Conservation (phyloP, 1,284 basidiomycete species). For the Microbotryum lychnidis-dioicae region DNA sequence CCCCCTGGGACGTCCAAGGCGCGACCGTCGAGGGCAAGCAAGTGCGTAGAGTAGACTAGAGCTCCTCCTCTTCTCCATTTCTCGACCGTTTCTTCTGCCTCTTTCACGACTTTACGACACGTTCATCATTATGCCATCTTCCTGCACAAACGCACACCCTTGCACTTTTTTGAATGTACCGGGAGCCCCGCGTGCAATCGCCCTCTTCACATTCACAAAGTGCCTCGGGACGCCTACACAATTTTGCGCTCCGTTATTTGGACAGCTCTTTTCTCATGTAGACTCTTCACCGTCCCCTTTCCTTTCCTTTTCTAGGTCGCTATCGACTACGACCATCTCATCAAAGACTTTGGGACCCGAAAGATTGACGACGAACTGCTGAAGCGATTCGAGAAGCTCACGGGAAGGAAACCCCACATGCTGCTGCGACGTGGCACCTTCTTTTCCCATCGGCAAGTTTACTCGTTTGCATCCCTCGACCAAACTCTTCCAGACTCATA, state of each 20-base stretch:
- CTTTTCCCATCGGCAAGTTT: conserved; percentile 84
- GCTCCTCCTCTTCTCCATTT: not conserved
- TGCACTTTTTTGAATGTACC: not conserved
- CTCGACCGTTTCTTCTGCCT: not conserved
- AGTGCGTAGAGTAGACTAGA: conserved; percentile 38
- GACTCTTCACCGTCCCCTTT: not conserved
- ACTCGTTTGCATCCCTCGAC: not conserved
- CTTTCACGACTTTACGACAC: not conserved
- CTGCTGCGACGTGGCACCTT: conserved; percentile 88
- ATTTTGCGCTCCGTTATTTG: not conserved
- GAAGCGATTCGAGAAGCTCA: conserved; percentile 82
- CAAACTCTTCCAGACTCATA: not conserved
- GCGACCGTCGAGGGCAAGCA: conserved; percentile 87
- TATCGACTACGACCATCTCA: conserved; percentile 89
- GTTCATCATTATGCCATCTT: not conserved
- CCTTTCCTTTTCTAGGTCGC: conserved; percentile 33
- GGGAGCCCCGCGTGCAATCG: no score
- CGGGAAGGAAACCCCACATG: conserved; percentile 83
- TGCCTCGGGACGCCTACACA: not conserved
- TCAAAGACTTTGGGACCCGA: conserved; percentile 88
- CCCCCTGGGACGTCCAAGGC: conserved; percentile 97
- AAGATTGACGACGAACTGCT: conserved; percentile 68
- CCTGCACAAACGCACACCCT: not conserved
- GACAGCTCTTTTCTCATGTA: not conserved
- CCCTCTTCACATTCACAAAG: no score